Conservation (phyloP, 2,329 filamentous ascomycete genomes). For the Alternaria sp. region DNA sequence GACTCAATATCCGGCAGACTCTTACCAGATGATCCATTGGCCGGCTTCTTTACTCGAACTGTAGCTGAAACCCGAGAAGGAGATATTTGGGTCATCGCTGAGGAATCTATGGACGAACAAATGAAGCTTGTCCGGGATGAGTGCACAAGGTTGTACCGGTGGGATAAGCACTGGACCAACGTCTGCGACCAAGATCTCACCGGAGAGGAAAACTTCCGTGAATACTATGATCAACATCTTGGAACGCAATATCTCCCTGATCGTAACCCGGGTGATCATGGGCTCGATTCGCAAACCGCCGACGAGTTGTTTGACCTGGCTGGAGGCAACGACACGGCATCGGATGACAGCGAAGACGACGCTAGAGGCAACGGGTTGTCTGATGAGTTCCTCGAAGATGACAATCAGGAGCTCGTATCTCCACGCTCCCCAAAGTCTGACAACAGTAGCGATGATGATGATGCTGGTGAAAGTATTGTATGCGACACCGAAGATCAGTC, state of each 20-base stretch:
- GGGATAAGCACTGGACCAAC: not conserved
- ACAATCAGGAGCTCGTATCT: not conserved
- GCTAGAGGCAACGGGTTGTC: not conserved
- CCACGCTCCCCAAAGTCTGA: not conserved
- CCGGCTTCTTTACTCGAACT: not conserved
- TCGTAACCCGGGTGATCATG: not conserved
- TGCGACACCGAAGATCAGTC: not conserved
- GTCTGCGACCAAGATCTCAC: not conserved
- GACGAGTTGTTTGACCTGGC: not conserved
- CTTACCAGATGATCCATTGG: not conserved
- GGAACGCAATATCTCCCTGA: not conserved
- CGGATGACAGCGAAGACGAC: not conserved
- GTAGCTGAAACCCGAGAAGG: not conserved
- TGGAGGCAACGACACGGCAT: not conserved
- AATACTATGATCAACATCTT: not conserved
- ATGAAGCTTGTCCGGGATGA: not conserved
- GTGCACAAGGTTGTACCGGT: not conserved
- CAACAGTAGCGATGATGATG: not conserved
- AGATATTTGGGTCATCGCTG: not conserved
- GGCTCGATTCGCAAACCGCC: not conserved
- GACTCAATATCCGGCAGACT: not conserved
- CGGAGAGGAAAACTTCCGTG: not conserved
- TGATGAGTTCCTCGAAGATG: not conserved
- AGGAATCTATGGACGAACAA: not conserved
- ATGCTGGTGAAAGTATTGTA: not conserved